A percentile compares a stretch with the other conserved stretches of the same genome.
Conservation (phyloP, 331 rosid species). For the Acacia concinna region DNA sequence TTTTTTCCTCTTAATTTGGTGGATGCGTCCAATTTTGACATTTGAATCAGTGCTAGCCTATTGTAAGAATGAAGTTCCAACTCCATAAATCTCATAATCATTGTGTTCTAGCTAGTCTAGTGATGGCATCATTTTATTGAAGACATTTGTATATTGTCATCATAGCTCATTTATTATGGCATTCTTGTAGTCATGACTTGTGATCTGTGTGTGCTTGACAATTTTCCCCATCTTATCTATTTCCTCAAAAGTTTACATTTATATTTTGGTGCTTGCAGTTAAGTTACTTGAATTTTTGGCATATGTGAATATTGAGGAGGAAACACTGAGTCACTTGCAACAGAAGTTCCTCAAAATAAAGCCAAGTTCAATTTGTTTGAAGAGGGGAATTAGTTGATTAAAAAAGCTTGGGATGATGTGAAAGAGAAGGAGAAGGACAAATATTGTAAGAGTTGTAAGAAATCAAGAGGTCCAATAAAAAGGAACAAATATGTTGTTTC, state of each 20-base stretch:
- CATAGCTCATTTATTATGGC: background rate
- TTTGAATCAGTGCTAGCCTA: slow-evolving; percentile 14
- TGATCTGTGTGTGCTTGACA: slow-evolving; percentile 13
- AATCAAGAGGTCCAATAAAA: no score
- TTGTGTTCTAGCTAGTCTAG: background rate
- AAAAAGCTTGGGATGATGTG: no score
- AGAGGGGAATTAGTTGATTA: no score
- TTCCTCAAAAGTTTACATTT: slow-evolving; percentile 18
- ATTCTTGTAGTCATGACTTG: slow-evolving; percentile 11
- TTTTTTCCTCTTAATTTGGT: slow-evolving; percentile 21
- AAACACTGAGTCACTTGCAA: slow-evolving; percentile 70
- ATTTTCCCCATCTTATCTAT: background rate
- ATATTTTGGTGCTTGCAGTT: slow-evolving; percentile 67
- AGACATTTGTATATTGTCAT: slow-evolving; percentile 10
- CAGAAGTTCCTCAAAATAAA: slow-evolving; percentile 64
- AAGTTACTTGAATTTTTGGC: slow-evolving; percentile 92
- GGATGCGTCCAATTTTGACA: background rate
- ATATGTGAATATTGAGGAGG: slow-evolving; percentile 90
- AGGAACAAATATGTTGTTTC: no score
- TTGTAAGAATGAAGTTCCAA: slow-evolving; percentile 10
- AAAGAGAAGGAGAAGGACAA: no score
- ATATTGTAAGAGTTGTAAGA: no score
- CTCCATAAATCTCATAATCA: background rate
- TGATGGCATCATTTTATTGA: background rate
- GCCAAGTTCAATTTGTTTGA: no score